Percentiles rank a stretch among this genome's conserved stretches.
Conservation (phyloP, 2,329 filamentous ascomycete genomes). For the Talaromyces sp. region DNA sequence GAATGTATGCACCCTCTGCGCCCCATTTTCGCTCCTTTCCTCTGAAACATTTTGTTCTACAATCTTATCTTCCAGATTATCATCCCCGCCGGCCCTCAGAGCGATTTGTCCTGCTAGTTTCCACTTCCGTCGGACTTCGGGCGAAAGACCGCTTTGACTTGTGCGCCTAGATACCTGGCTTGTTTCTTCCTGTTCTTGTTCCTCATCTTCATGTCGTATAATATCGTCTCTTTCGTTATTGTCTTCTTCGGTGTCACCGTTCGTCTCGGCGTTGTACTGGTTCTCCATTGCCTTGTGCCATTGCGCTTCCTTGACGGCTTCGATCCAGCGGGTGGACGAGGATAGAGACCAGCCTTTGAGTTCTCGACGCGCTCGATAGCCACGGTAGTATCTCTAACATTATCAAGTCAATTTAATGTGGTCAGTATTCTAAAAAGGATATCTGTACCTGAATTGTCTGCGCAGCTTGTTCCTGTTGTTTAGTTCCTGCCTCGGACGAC, state of each 20-base stretch:
- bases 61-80: conserved; percentile 44
- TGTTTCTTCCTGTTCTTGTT: not conserved
- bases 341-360: conserved; percentile 17
- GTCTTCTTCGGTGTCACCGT: not conserved
- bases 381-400: conserved; percentile 19
- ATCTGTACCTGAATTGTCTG: conserved; percentile 6
- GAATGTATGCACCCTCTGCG: conserved; percentile 19
- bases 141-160: conserved; percentile 27
- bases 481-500: not conserved
- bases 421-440: not conserved
- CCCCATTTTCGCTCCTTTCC: conserved; percentile 24
- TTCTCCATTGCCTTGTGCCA: conserved; percentile 53
- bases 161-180: not conserved
- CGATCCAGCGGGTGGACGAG: conserved; percentile 18
- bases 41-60: conserved; percentile 40
- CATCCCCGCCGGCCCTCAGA: conserved; percentile 68
- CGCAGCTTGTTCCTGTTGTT: conserved; percentile 5
- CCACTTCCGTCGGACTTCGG: conserved; percentile 66
- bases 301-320: conserved; percentile 54
- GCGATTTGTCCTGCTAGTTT: conserved; percentile 69
- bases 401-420: not conserved
- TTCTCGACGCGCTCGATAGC: conserved; percentile 18
- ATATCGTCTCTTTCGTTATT: not conserved
- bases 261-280: conserved; percentile 21
- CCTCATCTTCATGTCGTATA: not conserved